A percentile compares a stretch with the other conserved stretches of the same genome.
phyloP scores from a whole-genome alignment of 805 yeast genomes.

The Kazachstania africana region DNA sequence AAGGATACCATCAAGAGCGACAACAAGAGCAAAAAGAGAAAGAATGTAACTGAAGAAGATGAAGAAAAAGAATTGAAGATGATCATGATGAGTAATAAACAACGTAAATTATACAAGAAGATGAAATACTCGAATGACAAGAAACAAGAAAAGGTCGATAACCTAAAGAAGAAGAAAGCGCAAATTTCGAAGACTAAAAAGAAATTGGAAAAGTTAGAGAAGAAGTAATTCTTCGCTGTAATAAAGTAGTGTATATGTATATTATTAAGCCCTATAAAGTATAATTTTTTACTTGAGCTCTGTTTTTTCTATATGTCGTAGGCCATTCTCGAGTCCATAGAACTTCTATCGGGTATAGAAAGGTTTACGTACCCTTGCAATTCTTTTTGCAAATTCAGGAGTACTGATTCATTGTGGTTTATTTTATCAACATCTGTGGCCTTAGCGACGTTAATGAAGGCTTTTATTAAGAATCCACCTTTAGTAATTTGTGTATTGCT shows the following conservation, averaged over 20 bases:
- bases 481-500: slow-evolving; percentile 40
- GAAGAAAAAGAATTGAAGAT: slow-evolving; percentile 84
- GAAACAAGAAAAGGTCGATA: slow-evolving; percentile 66
- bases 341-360: slow-evolving; percentile 63
- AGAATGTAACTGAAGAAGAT: slow-evolving; percentile 36
- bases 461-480: slow-evolving; percentile 44
- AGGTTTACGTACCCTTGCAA: slow-evolving; percentile 57
- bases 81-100: slow-evolving; percentile 97
- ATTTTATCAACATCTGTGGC: slow-evolving; percentile 67
- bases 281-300: no score
- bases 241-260: no score
- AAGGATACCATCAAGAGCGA: slow-evolving; percentile 26
- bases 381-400: slow-evolving; percentile 51
- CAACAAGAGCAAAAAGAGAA: slow-evolving; percentile 28
- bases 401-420: slow-evolving; percentile 49
- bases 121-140: slow-evolving; percentile 85
- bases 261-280: no score
- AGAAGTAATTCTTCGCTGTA: slow-evolving; percentile 13
- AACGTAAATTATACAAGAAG: slow-evolving; percentile 85
- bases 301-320: slow-evolving; percentile 1
- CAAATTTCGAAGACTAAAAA: slow-evolving; percentile 55
- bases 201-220: slow-evolving; percentile 27
- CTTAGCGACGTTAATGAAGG: slow-evolving; percentile 57
- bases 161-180: slow-evolving; percentile 55
- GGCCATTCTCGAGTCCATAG: slow-evolving; percentile 59